Percentiles rank a stretch among this genome's conserved stretches.
Evolutionary conservation across 345 rosid genomes (phyloP).

Genomic region (Kandelia obovata): DNA sequence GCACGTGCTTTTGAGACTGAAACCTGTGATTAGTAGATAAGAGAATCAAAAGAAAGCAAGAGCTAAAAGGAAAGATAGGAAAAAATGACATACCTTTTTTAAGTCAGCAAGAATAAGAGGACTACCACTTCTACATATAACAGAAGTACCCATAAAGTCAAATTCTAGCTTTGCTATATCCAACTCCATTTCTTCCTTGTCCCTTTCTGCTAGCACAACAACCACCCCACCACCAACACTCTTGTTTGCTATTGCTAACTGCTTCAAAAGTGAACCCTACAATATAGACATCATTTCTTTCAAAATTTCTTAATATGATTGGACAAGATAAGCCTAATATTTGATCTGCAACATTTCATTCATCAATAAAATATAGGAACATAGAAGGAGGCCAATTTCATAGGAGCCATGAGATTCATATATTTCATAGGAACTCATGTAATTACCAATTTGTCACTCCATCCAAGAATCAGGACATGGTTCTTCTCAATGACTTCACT

Average conservation of each 20-base stretch:
- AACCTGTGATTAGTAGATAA: constrained; percentile 39
- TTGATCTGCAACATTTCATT: not conserved
- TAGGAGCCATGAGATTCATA: not conserved
- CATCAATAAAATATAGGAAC: not conserved
- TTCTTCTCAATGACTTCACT: constrained; percentile 91
- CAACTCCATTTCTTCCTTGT: constrained; percentile 93
- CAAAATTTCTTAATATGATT: not conserved
- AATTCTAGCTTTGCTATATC: constrained; percentile 84
- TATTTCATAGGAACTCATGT: constrained; percentile 8
- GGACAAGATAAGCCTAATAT: not conserved
- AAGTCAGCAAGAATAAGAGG: constrained; percentile 84
- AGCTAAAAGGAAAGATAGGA: not conserved
- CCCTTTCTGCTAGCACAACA: constrained; percentile 86
- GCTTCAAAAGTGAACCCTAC: constrained; percentile 92
- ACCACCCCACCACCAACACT: constrained; percentile 86
- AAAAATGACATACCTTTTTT: constrained; percentile 51
- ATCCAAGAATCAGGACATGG: constrained; percentile 83
- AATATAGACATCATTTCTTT: constrained; percentile 18
- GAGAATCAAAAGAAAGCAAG: constrained; percentile 5
- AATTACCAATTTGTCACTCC: constrained; percentile 91
- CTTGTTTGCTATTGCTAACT: constrained; percentile 89
- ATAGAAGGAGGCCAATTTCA: not conserved
- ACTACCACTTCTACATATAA: constrained; percentile 93
- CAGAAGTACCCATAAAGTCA: constrained; percentile 87
- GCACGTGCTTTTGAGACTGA: constrained; percentile 92